These are phyloP conservation scores for Priceomyces haplophilus DNA, from an alignment of 805 yeast species.

Conservation along the genomic window DNA sequence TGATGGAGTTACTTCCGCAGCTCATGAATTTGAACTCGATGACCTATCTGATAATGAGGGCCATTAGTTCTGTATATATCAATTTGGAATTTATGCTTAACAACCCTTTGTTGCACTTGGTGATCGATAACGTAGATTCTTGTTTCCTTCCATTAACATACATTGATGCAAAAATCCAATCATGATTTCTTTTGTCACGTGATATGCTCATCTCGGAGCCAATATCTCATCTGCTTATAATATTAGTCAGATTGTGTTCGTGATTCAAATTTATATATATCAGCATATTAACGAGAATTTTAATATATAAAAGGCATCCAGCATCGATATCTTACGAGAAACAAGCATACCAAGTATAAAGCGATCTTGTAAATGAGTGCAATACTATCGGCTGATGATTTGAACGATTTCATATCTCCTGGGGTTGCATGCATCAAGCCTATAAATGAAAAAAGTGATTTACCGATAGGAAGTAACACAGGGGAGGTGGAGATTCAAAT, in stretches of 20 bases:
- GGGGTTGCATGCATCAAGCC: conserved; percentile 95
- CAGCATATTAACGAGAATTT: background rate
- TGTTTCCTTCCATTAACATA: too few species aligned
- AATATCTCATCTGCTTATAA: conserved; percentile 1
- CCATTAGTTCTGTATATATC: background rate
- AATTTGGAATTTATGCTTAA: background rate
- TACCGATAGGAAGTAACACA: conserved; percentile 12
- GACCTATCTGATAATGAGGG: conserved; percentile 27
- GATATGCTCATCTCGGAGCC: background rate
- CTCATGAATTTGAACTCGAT: conserved; percentile 35
- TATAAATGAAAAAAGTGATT: conserved; percentile 25
- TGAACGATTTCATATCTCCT: conserved; percentile 92
- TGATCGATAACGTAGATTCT: too few species aligned
- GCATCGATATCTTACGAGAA: too few species aligned
- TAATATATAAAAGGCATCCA: background rate
- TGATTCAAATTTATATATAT: background rate
- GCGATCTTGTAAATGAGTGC: conserved; percentile 69
- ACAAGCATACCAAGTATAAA: too few species aligned
- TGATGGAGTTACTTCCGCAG: conserved; percentile 13
- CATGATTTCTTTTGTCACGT: background rate
- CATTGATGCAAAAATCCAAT: too few species aligned
- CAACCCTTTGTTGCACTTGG: too few species aligned
- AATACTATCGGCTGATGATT: conserved; percentile 79
- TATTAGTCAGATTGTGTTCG: conserved; percentile 1
- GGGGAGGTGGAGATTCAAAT: conserved; percentile 56